Base-by-base conservation (phyloP, 2,329 filamentous ascomycete species). In the Sphaerostilbella broomeana region DNA sequence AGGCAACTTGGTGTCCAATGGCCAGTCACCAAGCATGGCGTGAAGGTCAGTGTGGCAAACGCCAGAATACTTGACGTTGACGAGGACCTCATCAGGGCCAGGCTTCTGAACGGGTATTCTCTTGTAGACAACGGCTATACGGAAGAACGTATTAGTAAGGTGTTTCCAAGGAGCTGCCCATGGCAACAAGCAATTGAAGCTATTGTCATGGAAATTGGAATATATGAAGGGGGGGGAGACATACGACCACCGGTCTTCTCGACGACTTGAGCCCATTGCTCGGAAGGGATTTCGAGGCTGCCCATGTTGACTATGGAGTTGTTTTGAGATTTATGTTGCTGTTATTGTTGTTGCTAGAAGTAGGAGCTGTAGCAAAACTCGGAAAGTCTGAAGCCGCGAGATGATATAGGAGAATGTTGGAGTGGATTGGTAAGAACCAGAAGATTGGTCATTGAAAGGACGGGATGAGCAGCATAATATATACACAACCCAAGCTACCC, bases 221-320 rank as follows among this genome's bases (percentile, higher is more conserved):
- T 6, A 20, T 33, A 11, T 12, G 22, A 27, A 27, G 6, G 18
- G 34, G 16, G 30, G 36, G 26, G 35, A 41, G 16, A 68, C 75
- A 56, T 70, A 70, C 81, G 77, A 40, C 80, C 81, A 51, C 85
- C 87, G 42, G 74, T 81, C 72, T 87, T 77, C 65, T 94, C 85
- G 54, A 92, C 73, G 52, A 97, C 86, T 66, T 92, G 85, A 36
- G 90, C 90, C 86, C 84, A 94, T 72, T 97, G 90, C 64, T 81
- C 81, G 35, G 73, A 77, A 43, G 90, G 90, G 56, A 95, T 76
- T 17, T 32, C 37, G 27, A 43, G n/a, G 36, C 41, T 43, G 41
- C 41, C 41, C 41, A 43, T 43, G 22, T 16, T 40, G 26, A 5
- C 28, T 24, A 20, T n/a, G n/a, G n/a, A n/a, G n/a, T n/a, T n/a